Evolutionary conservation across 805 yeast species (phyloP), one percentile per base, ranked within the genome.

Genomic region (Priceomyces medius): DNA sequence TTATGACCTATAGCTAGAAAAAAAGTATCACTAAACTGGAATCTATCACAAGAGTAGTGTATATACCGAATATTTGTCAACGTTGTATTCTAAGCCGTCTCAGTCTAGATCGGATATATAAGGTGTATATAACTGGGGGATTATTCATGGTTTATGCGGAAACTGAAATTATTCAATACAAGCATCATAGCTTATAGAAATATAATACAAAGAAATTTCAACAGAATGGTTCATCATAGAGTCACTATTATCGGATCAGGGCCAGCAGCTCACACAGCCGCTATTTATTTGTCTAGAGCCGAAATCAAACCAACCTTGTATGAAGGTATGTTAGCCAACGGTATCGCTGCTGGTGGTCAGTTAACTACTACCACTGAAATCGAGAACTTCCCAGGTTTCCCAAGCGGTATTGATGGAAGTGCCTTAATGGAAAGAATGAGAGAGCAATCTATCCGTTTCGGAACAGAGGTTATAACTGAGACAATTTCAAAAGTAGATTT

Each of bases 181-280:
- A 26, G n/a, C 10, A 26, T 5, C 29, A 26, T 26, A 26, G 29
- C 9, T 31, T 31, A 19, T 20, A 31, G 16, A 19, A 13, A 28
- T 28, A 7, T 17, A 6, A 13, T 17, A 16, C 21, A 31, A 14
- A 31, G 34, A 31, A 31, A 31, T 14, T 14, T 31, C 4, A 16
- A 31, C 34, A 35, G 76, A 78, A 84, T 84, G 90, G 85, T 78
- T 57, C 95, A 86, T 65, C 80, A 87, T 18, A 80, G 75, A 73
- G 95, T 86, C 47, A 86, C 93, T 23, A 85, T 88, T 57, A 82
- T 88, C 47, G 98, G 99, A 34, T 90, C 97, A 41, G 99, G 99
- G 55, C 99, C 99, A 43, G 99, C 99, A 43, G 99, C 97, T 42
- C 97, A 93, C 77, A 93, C 99, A 33, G 99, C 99, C 38, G 99